Evolutionary conservation across 352 stramenopile species (phyloP), one percentile per base, ranked within the genome.

Genomic region (Phytophthora foliorum): DNA sequence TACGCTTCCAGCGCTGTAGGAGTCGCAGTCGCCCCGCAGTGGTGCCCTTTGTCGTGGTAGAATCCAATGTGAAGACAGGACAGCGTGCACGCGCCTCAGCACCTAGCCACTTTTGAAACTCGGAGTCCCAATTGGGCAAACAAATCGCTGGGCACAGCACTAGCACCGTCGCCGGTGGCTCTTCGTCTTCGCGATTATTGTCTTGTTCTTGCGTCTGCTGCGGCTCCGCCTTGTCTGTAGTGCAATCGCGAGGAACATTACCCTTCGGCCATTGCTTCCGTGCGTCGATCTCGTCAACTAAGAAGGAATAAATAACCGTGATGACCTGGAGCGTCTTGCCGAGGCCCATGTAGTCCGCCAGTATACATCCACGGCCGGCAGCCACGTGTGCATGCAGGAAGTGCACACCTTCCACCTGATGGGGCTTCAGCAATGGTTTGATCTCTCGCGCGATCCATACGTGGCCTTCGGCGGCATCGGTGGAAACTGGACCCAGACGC

Each of bases 21-120:
- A 93, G 42, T 29, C 76, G 76, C 11, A 92, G 53, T 29, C 89
- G 84, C 7, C 81, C 74, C 19, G 52, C 65, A 46, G 69, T 80
- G 22, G 71, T 90, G 27, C 80, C 71, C 48, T 92, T 94, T 39
- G 76, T 84, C 11, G 74, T 84, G 16, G 68, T 75, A 19, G 85
- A 66, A 61, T 96, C 88, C 44, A 97, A 72, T 41, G 81, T 69
- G 21, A 90, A 74, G 21, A 95, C 64, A 24, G 77, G 82, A 31
- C 86, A 93, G 32, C 72, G 74, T 48, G 64, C 70, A n/a, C 81
- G 67, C 29, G 84, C 80, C 39, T 92, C 81, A 2, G 54, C 24
- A 27, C 71, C 86, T 29, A 99, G 74, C 97, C 97, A 99, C 72
- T 99, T 99, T 24, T 97, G 83, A 67, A 99, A 98, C 82, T 99